These are phyloP conservation scores for Penicillium antarcticum DNA, from an alignment of 495 filamentous ascomycete genomes.

Conservation along the genomic window DNA sequence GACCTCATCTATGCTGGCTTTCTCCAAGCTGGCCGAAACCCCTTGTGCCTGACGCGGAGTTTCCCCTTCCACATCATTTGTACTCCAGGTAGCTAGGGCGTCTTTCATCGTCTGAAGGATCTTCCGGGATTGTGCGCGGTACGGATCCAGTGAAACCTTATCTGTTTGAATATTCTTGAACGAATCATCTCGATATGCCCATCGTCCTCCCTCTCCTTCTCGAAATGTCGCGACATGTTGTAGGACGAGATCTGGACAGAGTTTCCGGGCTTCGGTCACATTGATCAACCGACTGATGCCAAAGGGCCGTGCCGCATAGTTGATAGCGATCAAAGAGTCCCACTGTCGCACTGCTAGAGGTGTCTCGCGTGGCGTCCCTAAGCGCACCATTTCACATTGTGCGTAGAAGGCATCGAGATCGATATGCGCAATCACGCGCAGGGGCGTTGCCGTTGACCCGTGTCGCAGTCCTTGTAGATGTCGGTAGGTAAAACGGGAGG, in stretches of 20 bases:
- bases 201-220: slow-evolving; percentile 78
- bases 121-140: slow-evolving; percentile 77
- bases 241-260: slow-evolving; percentile 77
- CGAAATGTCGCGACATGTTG: slow-evolving; percentile 96
- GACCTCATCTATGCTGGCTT: slow-evolving; percentile 88
- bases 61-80: slow-evolving; percentile 9
- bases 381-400: slow-evolving; percentile 88
- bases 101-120: slow-evolving; percentile 83
- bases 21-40: slow-evolving; percentile 62
- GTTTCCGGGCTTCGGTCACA: slow-evolving; percentile 78
- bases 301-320: slow-evolving; percentile 82
- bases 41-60: slow-evolving; percentile 53
- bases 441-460: slow-evolving; percentile 66
- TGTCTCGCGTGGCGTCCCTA: slow-evolving; percentile 66
- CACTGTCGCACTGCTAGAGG: slow-evolving; percentile 85
- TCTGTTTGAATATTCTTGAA: slow-evolving; percentile 71
- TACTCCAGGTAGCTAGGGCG: slow-evolving; percentile 44
- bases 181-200: slow-evolving; percentile 86
- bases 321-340: slow-evolving; percentile 88
- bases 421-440: slow-evolving; percentile 86
- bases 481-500: slow-evolving; percentile 78
- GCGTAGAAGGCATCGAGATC: slow-evolving; percentile 99
- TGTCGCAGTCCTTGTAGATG: slow-evolving; percentile 73
- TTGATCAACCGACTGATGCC: slow-evolving; percentile 74
- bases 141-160: slow-evolving; percentile 92